Percentiles rank a stretch among this genome's conserved stretches.
These are phyloP conservation scores for Picea abies DNA, from an alignment of 83 land plant genomes.

Conservation along the genomic window DNA sequence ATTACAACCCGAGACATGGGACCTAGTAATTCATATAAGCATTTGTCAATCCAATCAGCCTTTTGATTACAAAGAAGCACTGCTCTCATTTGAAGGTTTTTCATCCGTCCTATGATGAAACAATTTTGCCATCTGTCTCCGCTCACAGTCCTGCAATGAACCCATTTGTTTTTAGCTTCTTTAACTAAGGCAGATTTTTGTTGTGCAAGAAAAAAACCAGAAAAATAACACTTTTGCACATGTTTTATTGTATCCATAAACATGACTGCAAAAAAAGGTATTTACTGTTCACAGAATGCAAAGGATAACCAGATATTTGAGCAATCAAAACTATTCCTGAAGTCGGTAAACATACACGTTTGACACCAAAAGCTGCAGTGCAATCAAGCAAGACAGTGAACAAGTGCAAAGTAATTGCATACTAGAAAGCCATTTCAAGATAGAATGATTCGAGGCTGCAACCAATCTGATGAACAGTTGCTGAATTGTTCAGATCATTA, in stretches of 20 bases:
- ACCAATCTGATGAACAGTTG: neutral
- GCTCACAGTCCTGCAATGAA: conserved; percentile 57
- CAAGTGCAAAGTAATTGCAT: too few species aligned
- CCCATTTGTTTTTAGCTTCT: neutral
- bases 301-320: conserved; percentile 10
- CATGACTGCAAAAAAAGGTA: neutral
- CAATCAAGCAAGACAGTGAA: too few species aligned
- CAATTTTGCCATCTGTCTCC: conserved; percentile 47
- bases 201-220: neutral
- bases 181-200: neutral
- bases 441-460: neutral
- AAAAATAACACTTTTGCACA: neutral
- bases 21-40: neutral
- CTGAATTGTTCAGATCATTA: neutral
- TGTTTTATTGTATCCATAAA: neutral
- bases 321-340: neutral
- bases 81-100: conserved; percentile 14
- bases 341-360: neutral
- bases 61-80: conserved; percentile 1
- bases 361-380: neutral
- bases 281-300: neutral
- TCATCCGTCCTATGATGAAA: conserved; percentile 54
- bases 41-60: neutral
- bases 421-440: too few species aligned
- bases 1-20: neutral